Conservation (phyloP, 1,139 yeast species). For the Arxiozyma bovina region DNA sequence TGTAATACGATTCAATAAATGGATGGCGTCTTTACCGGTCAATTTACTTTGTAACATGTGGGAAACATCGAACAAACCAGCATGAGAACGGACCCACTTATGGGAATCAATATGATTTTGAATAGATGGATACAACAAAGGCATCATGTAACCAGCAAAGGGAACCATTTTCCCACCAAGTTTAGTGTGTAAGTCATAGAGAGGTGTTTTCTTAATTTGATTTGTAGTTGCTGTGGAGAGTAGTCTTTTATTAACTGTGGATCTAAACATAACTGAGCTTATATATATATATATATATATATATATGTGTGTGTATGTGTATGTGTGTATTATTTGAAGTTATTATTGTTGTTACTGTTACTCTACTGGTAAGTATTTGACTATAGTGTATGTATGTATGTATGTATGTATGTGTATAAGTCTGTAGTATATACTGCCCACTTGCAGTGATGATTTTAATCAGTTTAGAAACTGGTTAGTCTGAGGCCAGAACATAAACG, state of each 20-base stretch:
- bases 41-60: constrained; percentile 91
- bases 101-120: constrained; percentile 90
- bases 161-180: constrained; percentile 88
- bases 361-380: too few species aligned
- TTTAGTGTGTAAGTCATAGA: constrained; percentile 68
- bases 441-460: too few species aligned
- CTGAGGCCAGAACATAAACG: too few species aligned
- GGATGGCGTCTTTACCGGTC: constrained; percentile 58
- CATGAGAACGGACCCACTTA: constrained; percentile 80
- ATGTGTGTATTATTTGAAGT: too few species aligned
- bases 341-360: too few species aligned
- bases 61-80: constrained; percentile 91
- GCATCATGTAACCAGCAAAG: constrained; percentile 93
- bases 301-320: not conserved
- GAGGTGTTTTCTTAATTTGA: constrained; percentile 54
- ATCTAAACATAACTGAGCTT: too few species aligned
- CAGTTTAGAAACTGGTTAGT: too few species aligned
- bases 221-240: not conserved
- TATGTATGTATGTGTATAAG: too few species aligned
- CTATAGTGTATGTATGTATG: too few species aligned
- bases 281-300: too few species aligned
- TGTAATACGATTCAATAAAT: constrained; percentile 66
- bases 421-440: too few species aligned
- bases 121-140: constrained; percentile 63
- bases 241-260: constrained; percentile 1